Conservation (phyloP, 2,329 filamentous ascomycete species). For the Curvularia spicifera region DNA sequence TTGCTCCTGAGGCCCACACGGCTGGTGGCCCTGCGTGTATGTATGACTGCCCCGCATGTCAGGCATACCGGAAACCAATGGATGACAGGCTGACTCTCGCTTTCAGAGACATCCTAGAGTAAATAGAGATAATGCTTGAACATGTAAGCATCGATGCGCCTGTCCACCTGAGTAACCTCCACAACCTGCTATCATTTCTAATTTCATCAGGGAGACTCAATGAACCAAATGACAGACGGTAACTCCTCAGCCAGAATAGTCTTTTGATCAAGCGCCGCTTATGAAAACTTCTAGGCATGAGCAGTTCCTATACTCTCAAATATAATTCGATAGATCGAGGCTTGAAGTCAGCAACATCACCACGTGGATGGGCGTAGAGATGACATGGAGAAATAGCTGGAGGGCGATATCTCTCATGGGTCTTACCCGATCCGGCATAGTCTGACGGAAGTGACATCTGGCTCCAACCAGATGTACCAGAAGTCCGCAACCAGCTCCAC, state of each 20-base stretch:
- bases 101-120: neutral
- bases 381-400: no score
- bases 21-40: neutral
- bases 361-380: neutral
- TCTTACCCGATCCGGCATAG: constrained; percentile 21
- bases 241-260: neutral
- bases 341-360: neutral
- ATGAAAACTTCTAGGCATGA: neutral
- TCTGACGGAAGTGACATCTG: constrained; percentile 40
- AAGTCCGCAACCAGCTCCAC: constrained; percentile 21
- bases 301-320: neutral
- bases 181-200: neutral
- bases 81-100: neutral
- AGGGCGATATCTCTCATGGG: constrained; percentile 2
- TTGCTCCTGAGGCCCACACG: neutral
- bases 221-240: neutral
- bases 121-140: neutral
- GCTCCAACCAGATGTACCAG: constrained; percentile 31
- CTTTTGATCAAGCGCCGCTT: neutral
- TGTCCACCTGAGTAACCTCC: neutral
- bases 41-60: neutral
- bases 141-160: neutral
- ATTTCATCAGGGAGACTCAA: neutral
- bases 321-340: neutral
- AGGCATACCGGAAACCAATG: neutral